Percentiles rank a stretch among this genome's conserved stretches.
Evolutionary conservation across 306 rosid species (phyloP).

Genomic region (Comarum palustre): DNA sequence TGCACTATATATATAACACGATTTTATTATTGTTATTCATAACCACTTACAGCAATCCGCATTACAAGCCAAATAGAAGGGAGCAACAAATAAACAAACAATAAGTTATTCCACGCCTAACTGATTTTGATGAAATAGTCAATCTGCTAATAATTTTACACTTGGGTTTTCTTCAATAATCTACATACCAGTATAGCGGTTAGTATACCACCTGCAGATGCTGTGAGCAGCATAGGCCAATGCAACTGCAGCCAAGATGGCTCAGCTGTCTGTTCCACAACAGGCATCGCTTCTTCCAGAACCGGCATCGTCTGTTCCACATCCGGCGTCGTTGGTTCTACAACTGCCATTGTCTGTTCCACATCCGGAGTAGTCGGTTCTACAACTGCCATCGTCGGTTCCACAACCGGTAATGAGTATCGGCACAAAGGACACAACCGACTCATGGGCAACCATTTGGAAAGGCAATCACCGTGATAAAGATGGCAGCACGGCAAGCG

Average conservation of each 20-base stretch:
- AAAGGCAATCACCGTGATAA: neutral
- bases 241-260: neutral
- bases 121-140: too few species aligned
- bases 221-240: neutral
- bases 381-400: too few species aligned
- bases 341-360: too few species aligned
- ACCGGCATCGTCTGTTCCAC: neutral
- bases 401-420: neutral
- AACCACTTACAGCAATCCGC: too few species aligned
- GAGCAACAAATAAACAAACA: too few species aligned
- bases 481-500: neutral
- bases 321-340: too few species aligned
- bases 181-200: neutral
- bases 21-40: too few species aligned
- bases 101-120: too few species aligned
- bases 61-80: too few species aligned
- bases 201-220: neutral
- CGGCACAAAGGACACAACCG: neutral
- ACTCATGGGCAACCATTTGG: neutral
- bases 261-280: neutral
- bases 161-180: neutral
- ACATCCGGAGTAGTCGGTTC: too few species aligned
- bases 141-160: too few species aligned
- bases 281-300: neutral
- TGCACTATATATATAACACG: too few species aligned